phyloP scores from a whole-genome alignment of 306 rosid genomes.

The Casuarina cunninghamiana region DNA sequence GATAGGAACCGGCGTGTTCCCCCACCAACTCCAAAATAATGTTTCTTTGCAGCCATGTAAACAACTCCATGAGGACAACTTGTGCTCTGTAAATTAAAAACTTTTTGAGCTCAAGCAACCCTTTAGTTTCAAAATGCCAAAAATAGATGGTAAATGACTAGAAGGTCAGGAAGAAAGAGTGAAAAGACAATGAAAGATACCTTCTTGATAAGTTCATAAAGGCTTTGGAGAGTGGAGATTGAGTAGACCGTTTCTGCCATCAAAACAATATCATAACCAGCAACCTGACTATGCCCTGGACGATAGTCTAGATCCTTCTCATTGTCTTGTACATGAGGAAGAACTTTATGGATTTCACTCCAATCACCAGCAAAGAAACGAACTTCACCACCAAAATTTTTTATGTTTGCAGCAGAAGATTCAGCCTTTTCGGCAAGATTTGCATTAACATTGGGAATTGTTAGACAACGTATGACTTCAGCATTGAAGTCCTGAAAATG shows the following conservation, averaged over 20 bases:
- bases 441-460: conserved; percentile 74
- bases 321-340: conserved; percentile 44
- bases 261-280: conserved; percentile 78
- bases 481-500: conserved; percentile 97
- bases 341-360: conserved; percentile 77
- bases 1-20: conserved; percentile 76
- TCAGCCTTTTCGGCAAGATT: conserved; percentile 42
- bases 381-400: conserved; percentile 38
- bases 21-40: conserved; percentile 98
- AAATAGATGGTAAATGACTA: conserved; percentile 12
- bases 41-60: conserved; percentile 90
- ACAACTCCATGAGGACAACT: conserved; percentile 55
- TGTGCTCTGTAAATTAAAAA: conserved; percentile 51
- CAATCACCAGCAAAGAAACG: conserved; percentile 93
- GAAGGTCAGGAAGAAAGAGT: too few relatives aligned
- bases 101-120: conserved; percentile 17
- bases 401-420: conserved; percentile 24
- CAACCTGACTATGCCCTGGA: conserved; percentile 22
- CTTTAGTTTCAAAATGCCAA: conserved; percentile 1
- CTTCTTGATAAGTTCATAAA: conserved; percentile 82
- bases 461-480: conserved; percentile 76
- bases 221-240: conserved; percentile 58
- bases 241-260: conserved; percentile 99
- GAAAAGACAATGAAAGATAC: conserved; percentile 33
- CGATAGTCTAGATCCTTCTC: conserved; percentile 19